phyloP scores from a whole-genome alignment of 441 rosid species.

The Melastoma candidum region DNA sequence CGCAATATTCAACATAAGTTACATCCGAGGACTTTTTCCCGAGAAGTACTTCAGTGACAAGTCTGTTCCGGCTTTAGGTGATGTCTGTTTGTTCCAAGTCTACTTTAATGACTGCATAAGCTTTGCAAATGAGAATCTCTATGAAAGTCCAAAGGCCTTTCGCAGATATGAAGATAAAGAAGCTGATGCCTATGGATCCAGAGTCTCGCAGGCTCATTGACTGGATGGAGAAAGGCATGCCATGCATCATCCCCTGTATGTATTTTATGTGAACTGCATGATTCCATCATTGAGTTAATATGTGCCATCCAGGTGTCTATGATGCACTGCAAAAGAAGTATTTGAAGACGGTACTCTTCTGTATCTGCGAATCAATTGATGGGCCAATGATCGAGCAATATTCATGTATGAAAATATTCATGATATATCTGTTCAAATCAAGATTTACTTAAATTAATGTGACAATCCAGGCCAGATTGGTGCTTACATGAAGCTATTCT shows the following conservation, averaged over 20 bases:
- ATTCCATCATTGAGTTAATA: background rate
- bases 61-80: constrained; percentile 87
- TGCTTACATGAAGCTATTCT: too few species aligned
- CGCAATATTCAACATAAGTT: constrained; percentile 91
- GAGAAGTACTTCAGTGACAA: constrained; percentile 94
- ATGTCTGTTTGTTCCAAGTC: background rate
- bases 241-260: background rate
- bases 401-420: constrained; percentile 26
- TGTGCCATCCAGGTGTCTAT: constrained; percentile 49
- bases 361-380: constrained; percentile 48
- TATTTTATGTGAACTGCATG: background rate
- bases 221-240: constrained; percentile 95
- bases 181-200: constrained; percentile 89
- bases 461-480: too few species aligned
- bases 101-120: background rate
- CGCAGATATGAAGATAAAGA: constrained; percentile 94
- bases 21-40: constrained; percentile 91
- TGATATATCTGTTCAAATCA: too few species aligned
- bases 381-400: constrained; percentile 90
- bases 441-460: too few species aligned
- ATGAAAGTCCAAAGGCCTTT: constrained; percentile 7
- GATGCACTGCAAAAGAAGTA: constrained; percentile 91
- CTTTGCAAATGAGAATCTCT: background rate
- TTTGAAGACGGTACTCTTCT: constrained; percentile 65
- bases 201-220: constrained; percentile 93